Evolutionary conservation across 805 yeast genomes (phyloP).

Genomic region (Metschnikowia kofuensis): DNA sequence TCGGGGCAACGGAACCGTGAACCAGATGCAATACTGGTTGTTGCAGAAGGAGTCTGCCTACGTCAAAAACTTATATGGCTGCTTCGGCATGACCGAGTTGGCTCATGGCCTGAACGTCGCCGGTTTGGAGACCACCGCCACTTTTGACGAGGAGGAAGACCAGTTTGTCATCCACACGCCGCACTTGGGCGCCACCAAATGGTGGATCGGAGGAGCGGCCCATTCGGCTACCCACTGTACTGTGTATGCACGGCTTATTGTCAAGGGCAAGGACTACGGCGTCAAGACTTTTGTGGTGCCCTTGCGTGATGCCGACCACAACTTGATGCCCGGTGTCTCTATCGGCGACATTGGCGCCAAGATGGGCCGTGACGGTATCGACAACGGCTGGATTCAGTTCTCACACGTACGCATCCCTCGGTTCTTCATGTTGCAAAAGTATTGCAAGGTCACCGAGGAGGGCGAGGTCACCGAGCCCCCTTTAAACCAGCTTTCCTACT

Average conservation of each 20-base stretch:
- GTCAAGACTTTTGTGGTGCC: slow-evolving; percentile 93
- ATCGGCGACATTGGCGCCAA: slow-evolving; percentile 92
- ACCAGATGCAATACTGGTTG: slow-evolving; percentile 84
- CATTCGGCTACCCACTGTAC: slow-evolving; percentile 86
- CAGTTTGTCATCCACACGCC: slow-evolving; percentile 82
- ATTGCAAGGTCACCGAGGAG: slow-evolving; percentile 63
- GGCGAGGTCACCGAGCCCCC: slow-evolving; percentile 79
- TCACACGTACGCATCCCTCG: slow-evolving; percentile 80
- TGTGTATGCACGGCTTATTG: slow-evolving; percentile 81
- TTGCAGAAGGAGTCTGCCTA: slow-evolving; percentile 59
- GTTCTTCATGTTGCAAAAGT: slow-evolving; percentile 77
- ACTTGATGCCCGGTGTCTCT: slow-evolving; percentile 72
- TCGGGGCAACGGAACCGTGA: slow-evolving; percentile 83
- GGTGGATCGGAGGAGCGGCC: slow-evolving; percentile 99
- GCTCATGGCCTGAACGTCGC: slow-evolving; percentile 82
- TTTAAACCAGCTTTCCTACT: slow-evolving; percentile 82
- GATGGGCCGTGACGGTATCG: slow-evolving; percentile 96
- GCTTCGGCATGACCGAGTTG: slow-evolving; percentile 65
- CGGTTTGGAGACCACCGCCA: slow-evolving; percentile 89
- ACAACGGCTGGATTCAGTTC: slow-evolving; percentile 96
- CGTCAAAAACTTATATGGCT: slow-evolving; percentile 57
- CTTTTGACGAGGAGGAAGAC: slow-evolving; percentile 61
- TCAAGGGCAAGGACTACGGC: slow-evolving; percentile 83
- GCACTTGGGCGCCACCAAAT: slow-evolving; percentile 87
- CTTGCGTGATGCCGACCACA: slow-evolving; percentile 70